These are phyloP conservation scores for Pythium guiyangense DNA, from an alignment of 352 stramenopile genomes.

Conservation along the genomic window DNA sequence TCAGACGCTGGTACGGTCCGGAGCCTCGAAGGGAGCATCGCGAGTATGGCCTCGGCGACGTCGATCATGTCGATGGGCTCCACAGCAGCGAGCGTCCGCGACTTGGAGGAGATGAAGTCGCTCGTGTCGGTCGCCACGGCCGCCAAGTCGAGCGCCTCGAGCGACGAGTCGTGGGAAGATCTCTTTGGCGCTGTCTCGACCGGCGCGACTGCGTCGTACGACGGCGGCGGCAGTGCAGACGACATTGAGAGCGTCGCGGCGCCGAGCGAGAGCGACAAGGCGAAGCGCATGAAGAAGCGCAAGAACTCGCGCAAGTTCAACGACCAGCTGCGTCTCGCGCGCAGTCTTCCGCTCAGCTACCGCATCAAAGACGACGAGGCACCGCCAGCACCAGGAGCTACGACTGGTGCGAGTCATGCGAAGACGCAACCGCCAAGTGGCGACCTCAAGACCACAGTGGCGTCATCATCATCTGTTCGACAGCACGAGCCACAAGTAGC, in stretches of 20 bases:
- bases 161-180: conserved; percentile 66
- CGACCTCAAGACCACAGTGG: neutral
- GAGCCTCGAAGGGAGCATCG: conserved; percentile 27
- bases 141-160: conserved; percentile 15
- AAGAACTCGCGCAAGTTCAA: conserved; percentile 72
- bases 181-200: conserved; percentile 45
- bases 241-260: neutral
- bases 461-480: neutral
- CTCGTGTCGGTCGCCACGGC: conserved; percentile 46
- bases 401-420: too few species aligned
- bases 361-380: conserved; percentile 48
- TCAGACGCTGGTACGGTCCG: conserved; percentile 11
- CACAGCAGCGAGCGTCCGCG: conserved; percentile 22
- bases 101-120: conserved; percentile 69
- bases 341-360: conserved; percentile 44
- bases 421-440: neutral
- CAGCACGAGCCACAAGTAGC: neutral
- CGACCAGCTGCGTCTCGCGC: conserved; percentile 54
- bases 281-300: conserved; percentile 45
- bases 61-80: neutral
- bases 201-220: conserved; percentile 13
- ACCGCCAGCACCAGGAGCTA: too few species aligned
- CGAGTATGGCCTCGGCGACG: conserved; percentile 22
- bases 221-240: conserved; percentile 10
- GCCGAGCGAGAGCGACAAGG: conserved; percentile 22